Evolutionary conservation across 129 eudicot genomes (phyloP).

Genomic region (Helianthus annuus): HanXRQr2.0-SUNRISE NC_035437.2:161691506-161692005

Average conservation of each 20-base stretch:
- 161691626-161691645: slow-evolving; percentile 37
- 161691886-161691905: slow-evolving; percentile 45
- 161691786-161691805: neutral
- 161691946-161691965: slow-evolving; percentile 36
- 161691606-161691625: slow-evolving; percentile 30
- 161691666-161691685: slow-evolving; percentile 43
- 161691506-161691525: slow-evolving; percentile 31
- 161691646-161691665: slow-evolving; percentile 39
- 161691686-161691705: slow-evolving; percentile 40
- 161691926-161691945: slow-evolving; percentile 49
- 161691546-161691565: slow-evolving; percentile 38
- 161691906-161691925: slow-evolving; percentile 49
- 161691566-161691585: neutral
- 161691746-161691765: slow-evolving; percentile 46
- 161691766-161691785: slow-evolving; percentile 12
- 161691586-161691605: neutral
- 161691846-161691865: slow-evolving; percentile 40
- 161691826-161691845: slow-evolving; percentile 17
- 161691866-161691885: slow-evolving; percentile 50
- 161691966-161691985: neutral
- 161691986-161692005: neutral
- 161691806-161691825: neutral
- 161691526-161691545: slow-evolving; percentile 39
- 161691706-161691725: slow-evolving; percentile 46
- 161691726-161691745: slow-evolving; percentile 47